phyloP scores from a whole-genome alignment of 768 basidiomycete genomes.

The Lepiota venenata region DNA sequence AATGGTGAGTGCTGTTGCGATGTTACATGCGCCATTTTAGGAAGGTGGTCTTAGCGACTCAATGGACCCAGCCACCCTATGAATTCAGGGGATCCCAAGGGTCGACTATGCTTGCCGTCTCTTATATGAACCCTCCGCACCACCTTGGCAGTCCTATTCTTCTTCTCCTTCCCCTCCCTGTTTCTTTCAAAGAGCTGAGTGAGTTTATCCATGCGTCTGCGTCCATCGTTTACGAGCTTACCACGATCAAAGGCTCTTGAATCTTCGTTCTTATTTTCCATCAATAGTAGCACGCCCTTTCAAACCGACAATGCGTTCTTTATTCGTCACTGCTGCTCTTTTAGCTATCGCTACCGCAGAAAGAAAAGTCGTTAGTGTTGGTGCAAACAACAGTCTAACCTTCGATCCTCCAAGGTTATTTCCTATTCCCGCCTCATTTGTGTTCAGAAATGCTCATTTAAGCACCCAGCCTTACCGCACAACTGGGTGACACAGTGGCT shows the following conservation, averaged over 20 bases:
- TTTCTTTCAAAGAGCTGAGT: conserved; percentile 29
- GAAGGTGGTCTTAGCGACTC: background rate
- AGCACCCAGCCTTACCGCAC: conserved; percentile 27
- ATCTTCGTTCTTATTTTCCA: conserved; percentile 11
- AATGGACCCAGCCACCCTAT: background rate
- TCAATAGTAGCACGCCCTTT: conserved; percentile 2
- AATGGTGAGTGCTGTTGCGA: background rate
- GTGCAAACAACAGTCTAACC: conserved; percentile 21
- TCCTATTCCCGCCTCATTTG: background rate
- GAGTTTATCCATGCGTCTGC: conserved; percentile 15
- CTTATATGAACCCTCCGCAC: background rate
- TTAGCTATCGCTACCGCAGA: conserved; percentile 25
- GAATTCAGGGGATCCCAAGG: no score
- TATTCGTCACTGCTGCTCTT: conserved; percentile 21
- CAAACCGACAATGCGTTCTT: conserved; percentile 19
- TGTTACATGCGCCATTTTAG: background rate
- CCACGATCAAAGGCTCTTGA: conserved; percentile 2
- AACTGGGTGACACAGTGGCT: conserved; percentile 35
- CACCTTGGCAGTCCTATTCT: background rate
- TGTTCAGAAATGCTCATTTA: background rate
- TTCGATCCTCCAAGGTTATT: conserved; percentile 24
- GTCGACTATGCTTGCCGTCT: background rate
- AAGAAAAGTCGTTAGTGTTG: conserved; percentile 30
- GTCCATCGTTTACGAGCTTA: conserved; percentile 4
- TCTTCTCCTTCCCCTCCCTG: conserved; percentile 9